phyloP scores from a whole-genome alignment of 306 rosid species.

The Prunus salicina region DNA sequence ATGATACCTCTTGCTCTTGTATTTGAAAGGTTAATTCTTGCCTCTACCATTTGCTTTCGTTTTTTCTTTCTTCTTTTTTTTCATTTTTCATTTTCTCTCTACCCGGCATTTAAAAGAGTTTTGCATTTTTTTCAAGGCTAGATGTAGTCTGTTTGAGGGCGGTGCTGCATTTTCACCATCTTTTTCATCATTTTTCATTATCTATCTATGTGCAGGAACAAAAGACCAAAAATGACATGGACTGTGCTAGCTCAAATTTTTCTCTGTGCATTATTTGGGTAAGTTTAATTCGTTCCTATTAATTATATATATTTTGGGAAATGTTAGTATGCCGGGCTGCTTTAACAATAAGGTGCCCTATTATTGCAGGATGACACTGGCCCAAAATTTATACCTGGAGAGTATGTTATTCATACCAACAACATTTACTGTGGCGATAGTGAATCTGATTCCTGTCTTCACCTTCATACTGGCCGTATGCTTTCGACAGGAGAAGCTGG shows the following conservation, averaged over 20 bases:
- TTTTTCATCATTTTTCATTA: not conserved
- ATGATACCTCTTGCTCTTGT: conserved; percentile 43
- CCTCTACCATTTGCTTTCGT: not conserved
- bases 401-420: conserved; percentile 12
- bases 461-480: conserved; percentile 24
- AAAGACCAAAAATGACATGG: conserved; percentile 47
- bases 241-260: conserved; percentile 41
- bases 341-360: too few species aligned
- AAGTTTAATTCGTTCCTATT: conserved; percentile 3
- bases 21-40: conserved; percentile 19
- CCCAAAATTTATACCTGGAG: conserved; percentile 17
- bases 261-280: conserved; percentile 62
- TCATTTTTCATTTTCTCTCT: too few species aligned
- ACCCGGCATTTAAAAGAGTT: too few species aligned
- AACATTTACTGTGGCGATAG: conserved; percentile 22
- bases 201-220: conserved; percentile 26
- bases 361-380: conserved; percentile 13
- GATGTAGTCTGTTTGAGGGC: too few species aligned
- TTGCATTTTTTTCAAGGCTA: too few species aligned
- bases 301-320: too few species aligned
- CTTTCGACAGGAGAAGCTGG: conserved; percentile 37
- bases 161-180: too few species aligned
- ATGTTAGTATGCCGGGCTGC: too few species aligned
- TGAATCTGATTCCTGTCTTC: conserved; percentile 25
- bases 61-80: not conserved